These are phyloP conservation scores for Glycyrrhiza uralensis DNA, from an alignment of 306 rosid genomes.

Conservation along the genomic window DNA sequence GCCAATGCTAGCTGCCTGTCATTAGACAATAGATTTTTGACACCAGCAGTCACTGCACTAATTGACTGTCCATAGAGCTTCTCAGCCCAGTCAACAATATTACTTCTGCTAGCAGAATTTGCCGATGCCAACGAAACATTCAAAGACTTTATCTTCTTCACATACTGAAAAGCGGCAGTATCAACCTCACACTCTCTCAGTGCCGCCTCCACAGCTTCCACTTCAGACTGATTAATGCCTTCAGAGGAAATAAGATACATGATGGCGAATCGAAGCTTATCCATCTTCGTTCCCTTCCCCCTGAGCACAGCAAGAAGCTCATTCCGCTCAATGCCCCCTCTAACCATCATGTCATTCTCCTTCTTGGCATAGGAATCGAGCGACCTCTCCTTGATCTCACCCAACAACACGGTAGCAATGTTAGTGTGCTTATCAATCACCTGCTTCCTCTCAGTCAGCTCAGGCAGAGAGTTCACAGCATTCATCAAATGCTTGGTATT, in stretches of 20 bases:
- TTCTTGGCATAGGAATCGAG: conserved; percentile 87
- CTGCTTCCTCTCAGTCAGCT: conserved; percentile 89
- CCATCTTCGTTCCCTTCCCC: conserved; percentile 88
- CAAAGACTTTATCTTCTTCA: conserved; percentile 88
- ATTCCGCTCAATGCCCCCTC: conserved; percentile 81
- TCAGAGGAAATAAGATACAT: conserved; percentile 85
- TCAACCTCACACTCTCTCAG: conserved; percentile 84
- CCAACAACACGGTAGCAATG: conserved; percentile 86
- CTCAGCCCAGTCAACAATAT: conserved; percentile 99
- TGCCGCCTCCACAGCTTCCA: conserved; percentile 79
- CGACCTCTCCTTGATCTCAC: conserved; percentile 95
- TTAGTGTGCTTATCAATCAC: conserved; percentile 96
- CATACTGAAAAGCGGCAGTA: conserved; percentile 87
- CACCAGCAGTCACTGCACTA: conserved; percentile 95
- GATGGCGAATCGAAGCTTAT: conserved; percentile 93
- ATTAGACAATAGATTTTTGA: conserved; percentile 79
- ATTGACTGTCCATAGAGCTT: conserved; percentile 91
- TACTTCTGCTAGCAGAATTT: conserved; percentile 85
- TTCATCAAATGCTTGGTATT: conserved; percentile 96
- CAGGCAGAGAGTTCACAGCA: conserved; percentile 95
- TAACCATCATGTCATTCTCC: conserved; percentile 89
- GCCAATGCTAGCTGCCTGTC: conserved; percentile 93
- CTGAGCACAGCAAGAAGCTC: conserved; percentile 68
- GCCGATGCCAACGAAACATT: conserved; percentile 78
- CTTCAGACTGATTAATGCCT: conserved; percentile 72